Evolutionary conservation across 2,329 filamentous ascomycete species (phyloP), one percentile per base, ranked within the genome.

Genomic region (Hysterium pulicare): DNA sequence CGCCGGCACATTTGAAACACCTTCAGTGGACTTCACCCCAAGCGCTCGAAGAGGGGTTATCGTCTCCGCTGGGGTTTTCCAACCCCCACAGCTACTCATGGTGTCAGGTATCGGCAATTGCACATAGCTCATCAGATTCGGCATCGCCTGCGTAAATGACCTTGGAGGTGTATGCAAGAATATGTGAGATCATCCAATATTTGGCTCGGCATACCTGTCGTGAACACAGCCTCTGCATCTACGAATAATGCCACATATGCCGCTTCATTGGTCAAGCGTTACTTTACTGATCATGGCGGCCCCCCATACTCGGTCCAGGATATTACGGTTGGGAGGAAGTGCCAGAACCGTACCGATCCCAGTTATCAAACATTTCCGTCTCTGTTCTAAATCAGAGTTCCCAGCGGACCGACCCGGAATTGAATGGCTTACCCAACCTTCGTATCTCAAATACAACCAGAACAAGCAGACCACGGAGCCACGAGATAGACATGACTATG

Each of bases 11-110:
- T 39, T 48, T 23, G 24, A 46, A 0, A 48, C 48, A 0, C 22
- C 30, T 5, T 46, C 48, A 1, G 26, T 35, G 10, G 33, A 34
- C 2, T 57, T 50, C 13, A 20, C 11, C 44, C 36, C 37, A 40
- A 21, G 31, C 1, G 62, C 63, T 1, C 54, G 47, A 11, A 64
- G 66, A 26, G 67, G 70, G 46, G 60, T 70, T 16, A 65, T 72
- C 20, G 43, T 71, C 3, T 65, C 67, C 1, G 66, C 64, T 1
- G 68, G 67, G 19, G 53, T 55, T 6, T 82, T 76, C 57, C 77
- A 82, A 56, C 73, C 73, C 1, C 78, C 79, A 3, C 79, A 83
- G 59, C 59, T 84, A 2, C 73, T 84, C 5, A 76, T 80, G 62
- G 5, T 41, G 17, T 45, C 44, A 9, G 44, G 44, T 19, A 40